phyloP scores from a whole-genome alignment of 2,329 filamentous ascomycete species.

The Celoporthe dispersa region DNA sequence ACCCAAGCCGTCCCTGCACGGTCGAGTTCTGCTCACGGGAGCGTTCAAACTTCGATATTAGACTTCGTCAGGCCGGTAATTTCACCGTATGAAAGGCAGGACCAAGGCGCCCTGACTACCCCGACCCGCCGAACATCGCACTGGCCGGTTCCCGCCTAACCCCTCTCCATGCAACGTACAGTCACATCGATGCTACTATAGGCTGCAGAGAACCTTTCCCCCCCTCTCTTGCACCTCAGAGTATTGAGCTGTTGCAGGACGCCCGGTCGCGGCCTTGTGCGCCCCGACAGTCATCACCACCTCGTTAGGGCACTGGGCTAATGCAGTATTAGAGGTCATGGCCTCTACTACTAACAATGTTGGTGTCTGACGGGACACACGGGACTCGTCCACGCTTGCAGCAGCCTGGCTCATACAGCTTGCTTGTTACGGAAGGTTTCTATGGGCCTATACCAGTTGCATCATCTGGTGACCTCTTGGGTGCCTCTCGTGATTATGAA shows the following conservation, averaged over 20 bases:
- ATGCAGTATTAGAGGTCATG: background rate
- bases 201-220: background rate
- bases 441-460: background rate
- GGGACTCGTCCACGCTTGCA: conserved; percentile 7
- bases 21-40: background rate
- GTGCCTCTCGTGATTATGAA: background rate
- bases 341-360: background rate
- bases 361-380: conserved; percentile 5
- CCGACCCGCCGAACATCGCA: background rate
- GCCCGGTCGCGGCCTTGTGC: background rate
- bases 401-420: background rate
- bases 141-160: background rate
- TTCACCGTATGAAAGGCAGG: too few relatives aligned
- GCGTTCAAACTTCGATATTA: background rate
- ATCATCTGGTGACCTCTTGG: conserved; percentile 5
- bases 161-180: background rate
- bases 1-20: background rate
- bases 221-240: background rate
- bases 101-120: background rate
- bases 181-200: background rate
- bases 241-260: background rate
- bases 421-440: conserved; percentile 9
- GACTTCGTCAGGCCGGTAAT: background rate
- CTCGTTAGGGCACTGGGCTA: background rate
- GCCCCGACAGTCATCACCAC: background rate